Evolutionary conservation across 2,329 filamentous ascomycete genomes (phyloP), one percentile per base, ranked within the genome.

Genomic region (Lachnellula hyalina): DNA sequence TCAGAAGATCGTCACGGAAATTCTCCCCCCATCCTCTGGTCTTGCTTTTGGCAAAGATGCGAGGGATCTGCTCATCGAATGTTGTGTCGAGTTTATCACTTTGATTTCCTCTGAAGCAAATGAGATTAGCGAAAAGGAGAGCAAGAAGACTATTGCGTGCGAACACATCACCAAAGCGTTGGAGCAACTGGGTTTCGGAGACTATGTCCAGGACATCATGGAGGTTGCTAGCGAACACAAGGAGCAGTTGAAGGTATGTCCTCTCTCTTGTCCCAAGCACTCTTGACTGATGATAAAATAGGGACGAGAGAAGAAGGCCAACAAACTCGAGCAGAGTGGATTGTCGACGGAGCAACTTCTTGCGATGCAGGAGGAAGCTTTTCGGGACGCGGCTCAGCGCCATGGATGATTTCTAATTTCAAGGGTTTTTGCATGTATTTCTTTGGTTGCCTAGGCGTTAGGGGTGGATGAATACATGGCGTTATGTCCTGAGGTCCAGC

Each of bases 61-160:
- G 12, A 87, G 94, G 57, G 94, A 99, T 69, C 80, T 97, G 2
- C 80, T 99, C 51, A 99, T 99, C 67, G 94, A 97, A 76, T 97
- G 94, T 76, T 99, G 94, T 69, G 93, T 99, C 67, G 94, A 99
- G 73, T 99, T 99, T 73, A 96, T 99, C 72, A 97, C 94, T 17
- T 83, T 99, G 67, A 89, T 99, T 65, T 96, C 92, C n/a, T 96
- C 90, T 47, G 93, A 99, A 75, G 94, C 94, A 59, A 99, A 99
- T 73, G 94, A 99, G 67, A 99, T 99, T 61, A 95, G 92, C 12
- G 94, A 99, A 72, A 96, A 96, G 73, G 94, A 99, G 68, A 90
- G 92, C 49, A 99, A 99, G 78, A 99, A 99, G 81, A 99, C 94
- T 4, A 99, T 99, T 65, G 93, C 93, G 12, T 96, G 90, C 72